A percentile compares a stretch with the other conserved stretches of the same genome.
Conservation (phyloP, 139 green algal species). For the Dunaliella sp. region DNA sequence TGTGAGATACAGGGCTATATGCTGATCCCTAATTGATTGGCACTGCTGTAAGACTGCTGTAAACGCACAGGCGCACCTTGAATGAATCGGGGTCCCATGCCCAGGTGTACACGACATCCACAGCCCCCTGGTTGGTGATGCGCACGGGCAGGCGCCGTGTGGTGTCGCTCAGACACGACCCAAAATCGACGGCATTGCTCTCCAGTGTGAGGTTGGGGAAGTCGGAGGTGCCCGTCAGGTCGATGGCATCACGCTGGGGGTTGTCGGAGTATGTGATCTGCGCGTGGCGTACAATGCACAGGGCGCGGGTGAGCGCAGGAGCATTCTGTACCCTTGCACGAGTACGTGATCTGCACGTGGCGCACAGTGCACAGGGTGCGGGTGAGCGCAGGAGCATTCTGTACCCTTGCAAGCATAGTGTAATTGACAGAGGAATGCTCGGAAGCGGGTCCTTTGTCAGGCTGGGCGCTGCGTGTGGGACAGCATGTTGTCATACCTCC, state of each 20-base stretch:
- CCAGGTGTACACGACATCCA: constrained; percentile 63
- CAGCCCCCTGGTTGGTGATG: constrained; percentile 60
- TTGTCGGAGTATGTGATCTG: constrained; percentile 13
- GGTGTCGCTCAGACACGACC: constrained; percentile 72
- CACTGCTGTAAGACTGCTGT: neutral
- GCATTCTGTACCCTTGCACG: no score
- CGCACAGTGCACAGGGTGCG: no score
- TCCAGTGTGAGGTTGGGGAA: constrained; percentile 69
- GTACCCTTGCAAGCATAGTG: no score
- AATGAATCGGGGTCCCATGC: constrained; percentile 46
- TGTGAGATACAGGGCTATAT: constrained; percentile 1
- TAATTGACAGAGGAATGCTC: no score
- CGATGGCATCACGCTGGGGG: constrained; percentile 53
- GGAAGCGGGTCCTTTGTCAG: no score
- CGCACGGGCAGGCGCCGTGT: constrained; percentile 42
- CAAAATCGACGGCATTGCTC: constrained; percentile 60
- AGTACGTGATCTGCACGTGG: no score
- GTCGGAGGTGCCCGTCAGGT: constrained; percentile 61
- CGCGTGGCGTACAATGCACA: no score
- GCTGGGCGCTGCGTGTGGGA: no score
- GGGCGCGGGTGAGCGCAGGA: no score
- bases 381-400: no score
- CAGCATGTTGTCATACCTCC: no score
- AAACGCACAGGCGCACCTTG: no score
- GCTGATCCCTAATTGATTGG: neutral